Base-by-base conservation (phyloP, 1,284 basidiomycete species). In the Trichosporon coremiiforme region DNA sequence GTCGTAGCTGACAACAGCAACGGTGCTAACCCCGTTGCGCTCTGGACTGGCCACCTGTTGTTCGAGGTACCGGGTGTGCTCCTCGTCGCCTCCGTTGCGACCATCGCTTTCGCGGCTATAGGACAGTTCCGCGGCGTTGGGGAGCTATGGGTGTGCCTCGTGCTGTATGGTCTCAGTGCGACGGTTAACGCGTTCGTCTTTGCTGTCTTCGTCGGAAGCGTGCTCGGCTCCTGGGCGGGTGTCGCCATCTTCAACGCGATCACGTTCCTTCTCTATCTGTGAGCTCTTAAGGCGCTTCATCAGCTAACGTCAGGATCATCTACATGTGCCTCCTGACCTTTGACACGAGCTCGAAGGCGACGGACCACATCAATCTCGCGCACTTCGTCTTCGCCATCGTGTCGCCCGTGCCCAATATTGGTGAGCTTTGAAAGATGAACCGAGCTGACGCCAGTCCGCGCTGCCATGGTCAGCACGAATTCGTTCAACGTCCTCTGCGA, bases 41-140 rank as follows among this genome's bases (percentile, higher is more conserved):
- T 93, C 25, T 93, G 91, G 91, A 84, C 92, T 1, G 91, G 91
- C 0, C 91, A 93, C 80, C 85, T 92, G 6, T 83, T 90, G 74
- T 91, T 91, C 79, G 92, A 93, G 77, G 85, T 88, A 0, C 86
- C 90, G 3, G 87, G 87, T 74, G 86, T 88, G 1, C 69, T 89
- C 17, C 78, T 90, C 38, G 79, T 87, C 17, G 85, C 90, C 0
- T 89, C 89, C 0, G 82, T 90, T 53, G 86, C 91, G 60, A 85
- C 87, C 15, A 86, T 91, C 60, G 78, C 92, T 6, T 90, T 90
- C 74, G 88, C 88, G 1, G 80, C 82, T 2, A 86, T 88, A 0
- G 84, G 87, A 69, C 89, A 91, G 74, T 92, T 94, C 79, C 85
- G 88, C 70, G 90, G 88, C 0, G 85, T 90, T 17, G 90, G 90